Evolutionary conservation across 768 basidiomycete species (phyloP).

Genomic region (Infundibulicybe gibba): DNA sequence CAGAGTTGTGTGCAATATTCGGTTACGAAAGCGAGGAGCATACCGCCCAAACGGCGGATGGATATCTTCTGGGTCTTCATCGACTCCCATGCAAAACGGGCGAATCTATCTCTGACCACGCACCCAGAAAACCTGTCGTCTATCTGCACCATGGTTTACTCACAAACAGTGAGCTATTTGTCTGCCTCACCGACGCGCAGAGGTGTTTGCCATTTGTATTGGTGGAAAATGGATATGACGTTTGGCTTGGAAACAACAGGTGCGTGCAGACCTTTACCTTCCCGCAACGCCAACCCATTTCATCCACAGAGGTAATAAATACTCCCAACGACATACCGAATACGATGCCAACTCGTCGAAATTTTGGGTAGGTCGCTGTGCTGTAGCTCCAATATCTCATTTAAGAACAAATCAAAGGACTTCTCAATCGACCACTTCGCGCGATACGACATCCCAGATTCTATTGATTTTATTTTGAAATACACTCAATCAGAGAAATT

Average conservation of each 20-base stretch:
- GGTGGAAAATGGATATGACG: constrained; percentile 78
- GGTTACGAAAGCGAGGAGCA: constrained; percentile 79
- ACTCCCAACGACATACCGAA: constrained; percentile 78
- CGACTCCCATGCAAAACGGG: constrained; percentile 65
- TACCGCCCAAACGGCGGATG: constrained; percentile 81
- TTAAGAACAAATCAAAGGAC: neutral
- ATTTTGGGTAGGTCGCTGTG: constrained; percentile 54
- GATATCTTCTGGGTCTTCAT: constrained; percentile 77
- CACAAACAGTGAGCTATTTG: constrained; percentile 86
- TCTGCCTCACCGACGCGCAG: constrained; percentile 68
- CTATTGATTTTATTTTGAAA: constrained; percentile 74
- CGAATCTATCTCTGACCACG: neutral
- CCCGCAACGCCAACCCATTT: neutral
- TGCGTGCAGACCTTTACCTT: constrained; percentile 11
- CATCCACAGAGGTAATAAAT: constrained; percentile 71
- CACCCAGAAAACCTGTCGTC: constrained; percentile 61
- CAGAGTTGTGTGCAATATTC: constrained; percentile 63
- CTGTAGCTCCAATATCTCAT: neutral
- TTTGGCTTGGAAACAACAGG: constrained; percentile 84
- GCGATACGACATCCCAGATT: constrained; percentile 85
- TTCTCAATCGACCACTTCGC: constrained; percentile 77
- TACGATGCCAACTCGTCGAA: constrained; percentile 60
- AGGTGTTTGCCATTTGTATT: constrained; percentile 76
- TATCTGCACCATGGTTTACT: constrained; percentile 85
- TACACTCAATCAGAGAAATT: constrained; percentile 62